phyloP scores from a whole-genome alignment of 2,329 filamentous ascomycete genomes.

The Zopfia rhizophila region DNA sequence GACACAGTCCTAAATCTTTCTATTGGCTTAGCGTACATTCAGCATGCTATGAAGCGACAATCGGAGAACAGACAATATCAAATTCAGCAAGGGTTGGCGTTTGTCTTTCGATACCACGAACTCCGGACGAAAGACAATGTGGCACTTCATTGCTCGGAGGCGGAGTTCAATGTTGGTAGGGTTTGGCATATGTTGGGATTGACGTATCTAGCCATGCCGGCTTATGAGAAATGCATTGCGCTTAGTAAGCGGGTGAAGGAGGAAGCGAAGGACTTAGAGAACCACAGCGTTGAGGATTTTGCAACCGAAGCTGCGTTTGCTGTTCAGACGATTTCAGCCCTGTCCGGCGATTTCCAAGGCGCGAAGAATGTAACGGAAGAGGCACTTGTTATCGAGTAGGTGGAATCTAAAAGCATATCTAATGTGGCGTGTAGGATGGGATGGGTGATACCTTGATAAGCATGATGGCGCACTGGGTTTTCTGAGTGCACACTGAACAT shows the following conservation, averaged over 20 bases:
- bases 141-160: slow-evolving; percentile 72
- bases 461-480: no score
- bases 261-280: slow-evolving; percentile 20
- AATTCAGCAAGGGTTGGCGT: slow-evolving; percentile 84
- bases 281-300: slow-evolving; percentile 66
- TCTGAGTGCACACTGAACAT: no score
- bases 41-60: slow-evolving; percentile 89
- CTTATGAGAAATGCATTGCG: slow-evolving; percentile 71
- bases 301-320: slow-evolving; percentile 79
- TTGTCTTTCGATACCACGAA: slow-evolving; percentile 79
- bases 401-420: no score
- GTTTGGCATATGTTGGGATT: slow-evolving; percentile 81
- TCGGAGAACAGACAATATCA: slow-evolving; percentile 90
- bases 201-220: slow-evolving; percentile 75
- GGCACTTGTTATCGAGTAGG: slow-evolving; percentile 59
- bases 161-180: slow-evolving; percentile 82
- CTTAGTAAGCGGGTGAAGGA: slow-evolving; percentile 60
- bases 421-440: no score
- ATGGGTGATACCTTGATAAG: no score
- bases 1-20: slow-evolving; percentile 84
- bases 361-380: slow-evolving; percentile 70
- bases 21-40: slow-evolving; percentile 80
- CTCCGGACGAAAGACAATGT: slow-evolving; percentile 60
- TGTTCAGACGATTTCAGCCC: slow-evolving; percentile 72
- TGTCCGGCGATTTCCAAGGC: slow-evolving; percentile 70